Evolutionary conservation across 441 rosid genomes (phyloP), one percentile per base, ranked within the genome.

Genomic region (Manihot esculenta): DNA sequence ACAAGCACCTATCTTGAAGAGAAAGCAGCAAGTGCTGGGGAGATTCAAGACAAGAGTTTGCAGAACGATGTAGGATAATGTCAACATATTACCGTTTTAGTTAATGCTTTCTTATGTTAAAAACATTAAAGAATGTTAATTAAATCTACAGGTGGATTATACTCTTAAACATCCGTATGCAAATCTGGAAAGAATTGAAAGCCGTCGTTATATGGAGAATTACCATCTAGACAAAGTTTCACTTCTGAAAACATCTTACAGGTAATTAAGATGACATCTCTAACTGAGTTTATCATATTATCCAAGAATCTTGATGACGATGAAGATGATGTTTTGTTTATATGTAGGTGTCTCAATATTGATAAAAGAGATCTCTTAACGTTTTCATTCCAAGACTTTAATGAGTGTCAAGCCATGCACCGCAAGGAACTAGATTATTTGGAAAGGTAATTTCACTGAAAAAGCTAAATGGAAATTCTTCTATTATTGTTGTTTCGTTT

Each of bases 391-490:
- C 18, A 51, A 13, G 68, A 60, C 17, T 76, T 76, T 70, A 64
- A 59, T 44, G 57, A 1, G 33, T 71, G 68, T 20, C 75, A 60
- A 20, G 13, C 68, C 41, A 60, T 47, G 17, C 44, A 51, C 47
- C 66, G 55, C 27, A 30, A 57, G 26, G 78, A 75, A 66, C 55
- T 75, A 47, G 48, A 71, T 27, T 18, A 64, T 58, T 65, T 75
- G 41, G 62, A 59, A 30, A 75, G 74, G 72, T 76, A 45, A n/a
- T 8, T 35, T 35, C 41, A 35, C 41, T 35, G 5, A n/a, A n/a
- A n/a, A n/a, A n/a, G n/a, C n/a, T n/a, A n/a, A n/a, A n/a, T n/a
- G n/a, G n/a, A n/a, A n/a, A n/a, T n/a, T n/a, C n/a, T 1, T 30
- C 33, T 4, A 4, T 30, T 30, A 4, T 30, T 30, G 33, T 30